These are phyloP conservation scores for Alternaria angustiovoidea DNA, from an alignment of 2,329 filamentous ascomycete species.

Conservation along the genomic window DNA sequence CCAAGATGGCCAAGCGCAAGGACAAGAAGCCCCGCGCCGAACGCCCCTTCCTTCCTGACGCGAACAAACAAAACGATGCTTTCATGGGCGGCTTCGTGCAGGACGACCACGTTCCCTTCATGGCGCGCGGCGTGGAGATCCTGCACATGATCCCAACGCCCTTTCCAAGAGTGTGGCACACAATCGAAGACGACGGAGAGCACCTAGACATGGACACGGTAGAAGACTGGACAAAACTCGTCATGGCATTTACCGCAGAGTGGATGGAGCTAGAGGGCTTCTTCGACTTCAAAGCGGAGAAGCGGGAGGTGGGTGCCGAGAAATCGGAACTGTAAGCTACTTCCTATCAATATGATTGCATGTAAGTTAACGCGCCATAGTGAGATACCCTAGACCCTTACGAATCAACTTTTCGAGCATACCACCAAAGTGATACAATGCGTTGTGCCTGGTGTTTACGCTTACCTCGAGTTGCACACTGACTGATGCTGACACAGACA, in stretches of 20 bases:
- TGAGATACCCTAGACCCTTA: constrained; percentile 39
- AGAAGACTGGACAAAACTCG: constrained; percentile 86
- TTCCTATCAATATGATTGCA: constrained; percentile 13
- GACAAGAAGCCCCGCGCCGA: constrained; percentile 42
- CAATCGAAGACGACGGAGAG: constrained; percentile 80
- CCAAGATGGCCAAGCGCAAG: constrained; percentile 47
- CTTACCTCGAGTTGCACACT: neutral
- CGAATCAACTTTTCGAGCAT: constrained; percentile 8
- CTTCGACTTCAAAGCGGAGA: constrained; percentile 37
- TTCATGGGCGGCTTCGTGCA: constrained; percentile 68
- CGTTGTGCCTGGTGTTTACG: neutral
- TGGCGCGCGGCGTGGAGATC: constrained; percentile 87
- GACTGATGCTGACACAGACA: constrained; percentile 8
- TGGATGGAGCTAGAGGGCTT: constrained; percentile 76
- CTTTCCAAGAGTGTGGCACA: constrained; percentile 90
- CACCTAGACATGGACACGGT: constrained; percentile 84
- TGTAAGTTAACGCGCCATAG: constrained; percentile 36
- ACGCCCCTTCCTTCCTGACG: constrained; percentile 65
- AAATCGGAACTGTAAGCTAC: constrained; percentile 51
- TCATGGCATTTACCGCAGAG: constrained; percentile 86
- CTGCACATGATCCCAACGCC: constrained; percentile 87
- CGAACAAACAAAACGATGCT: constrained; percentile 62
- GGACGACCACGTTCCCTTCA: constrained; percentile 94
- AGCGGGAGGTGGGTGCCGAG: constrained; percentile 23
- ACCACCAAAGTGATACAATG: neutral